Percentiles rank a stretch among this genome's conserved stretches.
Conservation (phyloP, 169 alveolate genomes). For the Perkinsus marinus region DNA sequence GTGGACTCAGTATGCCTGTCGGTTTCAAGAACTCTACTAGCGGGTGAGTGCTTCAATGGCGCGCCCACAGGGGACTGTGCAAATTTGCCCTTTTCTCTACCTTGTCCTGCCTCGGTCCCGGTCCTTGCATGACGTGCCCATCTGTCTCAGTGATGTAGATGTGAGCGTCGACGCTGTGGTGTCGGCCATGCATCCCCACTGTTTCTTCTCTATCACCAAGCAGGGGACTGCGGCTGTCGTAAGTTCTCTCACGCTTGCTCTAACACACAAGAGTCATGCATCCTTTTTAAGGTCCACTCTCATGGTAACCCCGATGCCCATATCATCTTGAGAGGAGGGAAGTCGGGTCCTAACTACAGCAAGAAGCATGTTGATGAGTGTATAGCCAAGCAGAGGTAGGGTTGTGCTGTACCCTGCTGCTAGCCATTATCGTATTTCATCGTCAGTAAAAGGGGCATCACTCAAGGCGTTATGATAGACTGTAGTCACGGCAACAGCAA, state of each 20-base stretch:
- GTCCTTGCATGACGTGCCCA: no score
- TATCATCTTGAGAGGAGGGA: slow-evolving; percentile 2
- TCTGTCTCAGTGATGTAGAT: background rate
- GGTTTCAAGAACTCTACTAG: slow-evolving; percentile 6
- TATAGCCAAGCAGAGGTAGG: background rate
- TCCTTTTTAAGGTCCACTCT: background rate
- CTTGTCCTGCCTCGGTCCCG: no score
- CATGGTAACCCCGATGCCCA: background rate
- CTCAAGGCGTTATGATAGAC: background rate
- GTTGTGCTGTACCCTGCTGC: no score
- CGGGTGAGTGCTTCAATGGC: background rate
- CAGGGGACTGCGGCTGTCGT: no score
- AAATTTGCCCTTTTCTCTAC: no score
- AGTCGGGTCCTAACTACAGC: background rate
- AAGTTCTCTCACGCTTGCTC: no score
- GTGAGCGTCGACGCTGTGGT: slow-evolving; percentile 5
- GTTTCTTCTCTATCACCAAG: no score
- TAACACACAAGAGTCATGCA: no score
- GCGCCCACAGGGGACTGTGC: no score
- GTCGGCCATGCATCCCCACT: background rate
- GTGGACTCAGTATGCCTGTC: background rate
- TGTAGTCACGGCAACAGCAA: slow-evolving; percentile 3
- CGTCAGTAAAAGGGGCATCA: no score
- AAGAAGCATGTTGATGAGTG: background rate
- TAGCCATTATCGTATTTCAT: no score